These are phyloP conservation scores for Epichloe aotearoae DNA, from an alignment of 2,329 filamentous ascomycete genomes.

Conservation along the genomic window DNA sequence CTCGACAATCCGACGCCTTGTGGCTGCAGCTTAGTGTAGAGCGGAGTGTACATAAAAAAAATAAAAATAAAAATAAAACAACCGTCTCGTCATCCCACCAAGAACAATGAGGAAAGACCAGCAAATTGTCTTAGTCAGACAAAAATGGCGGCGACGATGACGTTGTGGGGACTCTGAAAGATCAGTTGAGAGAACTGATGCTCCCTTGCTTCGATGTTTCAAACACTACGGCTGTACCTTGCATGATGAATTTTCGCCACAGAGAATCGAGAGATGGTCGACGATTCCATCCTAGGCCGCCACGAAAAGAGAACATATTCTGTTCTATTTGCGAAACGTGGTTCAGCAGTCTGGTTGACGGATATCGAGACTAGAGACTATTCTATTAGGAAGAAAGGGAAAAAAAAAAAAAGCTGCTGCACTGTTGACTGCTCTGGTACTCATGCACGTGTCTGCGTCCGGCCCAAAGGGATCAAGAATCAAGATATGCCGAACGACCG, in stretches of 20 bases:
- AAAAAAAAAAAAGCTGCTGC: background rate
- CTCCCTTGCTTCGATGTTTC: conserved; percentile 4
- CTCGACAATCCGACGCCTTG: background rate
- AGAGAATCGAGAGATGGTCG: background rate
- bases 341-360: too few relatives aligned
- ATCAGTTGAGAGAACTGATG: background rate
- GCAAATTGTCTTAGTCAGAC: background rate
- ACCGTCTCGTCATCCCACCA: background rate
- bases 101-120: background rate
- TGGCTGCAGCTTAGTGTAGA: background rate
- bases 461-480: background rate
- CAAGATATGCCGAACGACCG: background rate
- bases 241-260: background rate
- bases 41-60: background rate
- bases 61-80: too few relatives aligned
- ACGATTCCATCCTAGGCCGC: background rate
- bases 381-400: background rate
- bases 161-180: background rate
- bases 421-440: background rate
- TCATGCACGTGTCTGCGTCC: background rate
- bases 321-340: too few relatives aligned
- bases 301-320: background rate
- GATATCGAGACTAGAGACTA: too few relatives aligned
- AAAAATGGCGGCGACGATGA: background rate
- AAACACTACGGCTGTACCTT: conserved; percentile 1